A percentile compares a stretch with the other conserved stretches of the same genome.
Evolutionary conservation across 257 asterid species (phyloP).

Genomic region (Jaltomata sinuosa): DNA sequence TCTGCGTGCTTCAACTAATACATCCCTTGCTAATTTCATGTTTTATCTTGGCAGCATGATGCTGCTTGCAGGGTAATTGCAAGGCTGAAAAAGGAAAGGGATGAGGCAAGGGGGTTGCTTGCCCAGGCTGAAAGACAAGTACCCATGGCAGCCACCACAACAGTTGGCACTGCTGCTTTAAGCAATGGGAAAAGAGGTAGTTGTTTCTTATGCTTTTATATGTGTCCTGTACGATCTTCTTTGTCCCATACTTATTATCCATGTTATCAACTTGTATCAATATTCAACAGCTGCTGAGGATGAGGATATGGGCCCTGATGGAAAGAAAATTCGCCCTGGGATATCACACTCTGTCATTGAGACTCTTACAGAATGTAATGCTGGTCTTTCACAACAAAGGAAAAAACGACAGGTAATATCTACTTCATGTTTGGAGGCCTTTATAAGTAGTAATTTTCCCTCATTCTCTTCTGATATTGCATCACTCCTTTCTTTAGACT

Average conservation of each 20-base stretch:
- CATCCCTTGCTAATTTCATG: background rate
- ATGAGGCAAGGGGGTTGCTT: constrained; percentile 77
- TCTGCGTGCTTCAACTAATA: background rate
- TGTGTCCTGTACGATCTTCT: background rate
- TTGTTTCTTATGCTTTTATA: background rate
- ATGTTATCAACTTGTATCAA: constrained; percentile 7
- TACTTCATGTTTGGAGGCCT: background rate
- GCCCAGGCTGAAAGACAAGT: constrained; percentile 86
- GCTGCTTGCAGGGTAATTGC: constrained; percentile 99
- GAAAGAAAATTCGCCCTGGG: constrained; percentile 76
- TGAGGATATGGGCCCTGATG: constrained; percentile 61
- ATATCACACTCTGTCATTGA: constrained; percentile 62
- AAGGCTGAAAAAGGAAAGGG: constrained; percentile 93
- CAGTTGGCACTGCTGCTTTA: constrained; percentile 34
- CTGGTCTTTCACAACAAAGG: constrained; percentile 82
- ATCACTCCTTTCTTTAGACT: background rate
- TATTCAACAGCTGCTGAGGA: constrained; percentile 87
- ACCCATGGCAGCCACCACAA: constrained; percentile 40
- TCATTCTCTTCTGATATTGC: background rate
- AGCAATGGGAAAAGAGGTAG: constrained; percentile 98
- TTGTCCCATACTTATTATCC: background rate
- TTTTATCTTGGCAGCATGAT: constrained; percentile 63
- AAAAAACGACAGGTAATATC: constrained; percentile 75
- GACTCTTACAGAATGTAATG: constrained; percentile 84
- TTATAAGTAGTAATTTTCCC: background rate